Evolutionary conservation across 1,139 yeast species (phyloP), one percentile per base, ranked within the genome.

Genomic region (Yarrowia galli): DNA sequence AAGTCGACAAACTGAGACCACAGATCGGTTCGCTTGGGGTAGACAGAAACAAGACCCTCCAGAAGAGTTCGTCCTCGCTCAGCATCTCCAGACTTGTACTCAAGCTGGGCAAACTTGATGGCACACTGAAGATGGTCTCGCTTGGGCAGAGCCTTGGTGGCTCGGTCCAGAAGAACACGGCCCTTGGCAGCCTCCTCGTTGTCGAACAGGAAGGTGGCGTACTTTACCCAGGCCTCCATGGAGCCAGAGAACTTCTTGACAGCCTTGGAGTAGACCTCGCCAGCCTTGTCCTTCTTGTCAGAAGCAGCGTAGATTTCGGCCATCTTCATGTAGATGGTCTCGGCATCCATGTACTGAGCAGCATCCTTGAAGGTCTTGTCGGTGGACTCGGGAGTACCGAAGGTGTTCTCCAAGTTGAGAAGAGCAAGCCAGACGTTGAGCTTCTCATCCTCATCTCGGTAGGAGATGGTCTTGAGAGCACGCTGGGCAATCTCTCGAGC

Each of bases 1-100:
- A 91, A 97, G 78, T 95, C 99, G 72, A 93, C 85, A 78, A 92
- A 92, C 58, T 93, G 96, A 76, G 90, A 92, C 98, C 98, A 95
- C 72, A 95, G 80, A 78, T 95, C 99, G 70, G 91, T 86, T 79
- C 97, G 87, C 82, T 92, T 92, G 69, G 98, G 96, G 65, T 91
- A 96, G 75, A 92, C 96, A 42, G 96, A 86, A 69, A 95, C 80
- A 71, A 95, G 85, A 67, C 98, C 98, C 81, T 95, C 98, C 75
- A 93, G 92, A 73, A 95, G 83, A 1, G 98, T 91, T 78, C 98
- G 87, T 68, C 97, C 99, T 77, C 95, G 96, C 79, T 95, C 99
- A 13, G 91, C 82, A 72, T 92, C 97, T 72, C 98, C 98, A 76
- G 88, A 87, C 72, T 84, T 78, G 76, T 89, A 95, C 79, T 95